A percentile compares a stretch with the other conserved stretches of the same genome.
phyloP scores from a whole-genome alignment of 2,329 filamentous ascomycete genomes.

The Monosporascus ibericus region DNA sequence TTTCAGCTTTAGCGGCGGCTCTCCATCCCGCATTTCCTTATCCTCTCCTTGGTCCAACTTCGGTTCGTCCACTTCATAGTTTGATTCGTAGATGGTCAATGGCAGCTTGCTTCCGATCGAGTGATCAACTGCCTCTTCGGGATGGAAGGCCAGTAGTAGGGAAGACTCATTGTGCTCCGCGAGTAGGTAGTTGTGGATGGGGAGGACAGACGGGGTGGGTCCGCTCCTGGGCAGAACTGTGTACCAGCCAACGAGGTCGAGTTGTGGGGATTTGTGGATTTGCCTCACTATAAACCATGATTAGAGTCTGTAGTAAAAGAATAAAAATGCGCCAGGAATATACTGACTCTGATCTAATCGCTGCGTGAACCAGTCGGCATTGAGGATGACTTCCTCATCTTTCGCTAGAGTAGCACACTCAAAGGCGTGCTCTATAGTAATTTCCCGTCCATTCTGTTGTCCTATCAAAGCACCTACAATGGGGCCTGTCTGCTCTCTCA shows the following conservation, averaged over 20 bases:
- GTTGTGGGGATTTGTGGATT: constrained; percentile 76
- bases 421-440: constrained; percentile 90
- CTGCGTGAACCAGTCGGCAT: constrained; percentile 66
- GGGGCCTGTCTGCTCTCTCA: constrained; percentile 68
- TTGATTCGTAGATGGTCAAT: constrained; percentile 84
- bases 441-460: constrained; percentile 81
- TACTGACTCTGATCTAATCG: constrained; percentile 78
- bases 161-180: constrained; percentile 74
- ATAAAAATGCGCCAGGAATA: neutral
- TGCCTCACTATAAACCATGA: constrained; percentile 60
- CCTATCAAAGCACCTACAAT: constrained; percentile 85
- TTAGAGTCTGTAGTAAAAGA: constrained; percentile 6
- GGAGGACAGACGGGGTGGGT: constrained; percentile 61
- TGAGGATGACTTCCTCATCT: constrained; percentile 55
- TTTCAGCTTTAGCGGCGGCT: constrained; percentile 53
- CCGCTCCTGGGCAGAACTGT: constrained; percentile 68
- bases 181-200: constrained; percentile 73
- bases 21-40: constrained; percentile 65
- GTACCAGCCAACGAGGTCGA: constrained; percentile 91
- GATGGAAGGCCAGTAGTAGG: constrained; percentile 84
- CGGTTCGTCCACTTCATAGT: constrained; percentile 63
- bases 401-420: constrained; percentile 60
- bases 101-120: constrained; percentile 75
- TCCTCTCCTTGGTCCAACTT: constrained; percentile 50
- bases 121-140: constrained; percentile 47